phyloP scores from a whole-genome alignment of 2,329 filamentous ascomycete genomes.

The Geosmithia putterillii region DNA sequence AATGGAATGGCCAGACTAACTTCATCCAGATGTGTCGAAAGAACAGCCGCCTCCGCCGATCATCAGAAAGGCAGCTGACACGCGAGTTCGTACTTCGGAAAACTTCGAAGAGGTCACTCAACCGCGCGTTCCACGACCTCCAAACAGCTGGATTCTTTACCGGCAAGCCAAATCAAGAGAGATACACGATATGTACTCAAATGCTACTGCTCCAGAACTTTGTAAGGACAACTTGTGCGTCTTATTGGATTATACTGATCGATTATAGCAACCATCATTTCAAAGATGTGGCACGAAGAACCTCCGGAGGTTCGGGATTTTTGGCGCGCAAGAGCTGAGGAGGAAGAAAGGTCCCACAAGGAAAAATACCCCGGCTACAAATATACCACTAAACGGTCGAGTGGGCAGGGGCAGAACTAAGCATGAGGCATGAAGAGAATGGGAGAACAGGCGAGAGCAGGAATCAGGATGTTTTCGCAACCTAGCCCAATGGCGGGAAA shows the following conservation, averaged over 20 bases:
- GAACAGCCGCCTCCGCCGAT: background rate
- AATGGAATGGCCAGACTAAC: background rate
- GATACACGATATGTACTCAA: constrained; percentile 10
- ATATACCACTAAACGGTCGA: constrained; percentile 6
- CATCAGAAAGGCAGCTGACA: background rate
- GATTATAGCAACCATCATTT: constrained; percentile 12
- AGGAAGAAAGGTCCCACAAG: constrained; percentile 14
- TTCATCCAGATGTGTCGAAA: background rate
- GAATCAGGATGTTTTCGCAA: no score
- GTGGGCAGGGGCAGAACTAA: no score
- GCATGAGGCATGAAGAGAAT: no score
- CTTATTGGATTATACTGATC: no score
- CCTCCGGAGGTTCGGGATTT: constrained; percentile 8
- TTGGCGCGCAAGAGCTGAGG: constrained; percentile 9
- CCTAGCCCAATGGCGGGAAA: no score
- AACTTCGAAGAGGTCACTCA: background rate
- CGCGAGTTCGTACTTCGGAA: background rate
- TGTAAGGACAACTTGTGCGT: constrained; percentile 11
- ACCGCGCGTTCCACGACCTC: background rate
- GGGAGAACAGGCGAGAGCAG: no score
- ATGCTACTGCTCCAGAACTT: constrained; percentile 14
- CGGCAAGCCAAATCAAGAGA: constrained; percentile 13
- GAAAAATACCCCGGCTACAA: constrained; percentile 14
- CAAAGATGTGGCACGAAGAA: constrained; percentile 15
- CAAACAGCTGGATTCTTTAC: constrained; percentile 22